These are phyloP conservation scores for Plasmodium knowlesi DNA, from an alignment of 169 alveolate species.

Conservation along the genomic window DNA sequence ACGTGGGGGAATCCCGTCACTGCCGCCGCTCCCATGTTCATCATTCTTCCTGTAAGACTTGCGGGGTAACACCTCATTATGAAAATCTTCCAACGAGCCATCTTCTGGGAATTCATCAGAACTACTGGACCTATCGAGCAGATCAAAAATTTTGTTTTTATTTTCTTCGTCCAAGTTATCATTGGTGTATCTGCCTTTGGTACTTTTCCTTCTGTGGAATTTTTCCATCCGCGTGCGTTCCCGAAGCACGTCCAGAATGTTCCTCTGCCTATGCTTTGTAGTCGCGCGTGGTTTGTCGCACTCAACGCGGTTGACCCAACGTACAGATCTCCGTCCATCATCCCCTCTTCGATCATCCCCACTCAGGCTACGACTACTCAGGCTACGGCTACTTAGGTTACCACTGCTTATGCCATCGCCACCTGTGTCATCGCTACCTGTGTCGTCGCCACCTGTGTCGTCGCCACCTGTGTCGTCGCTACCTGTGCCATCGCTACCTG, in stretches of 20 bases:
- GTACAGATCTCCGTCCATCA: not conserved
- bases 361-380: not conserved
- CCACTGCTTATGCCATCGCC: not conserved
- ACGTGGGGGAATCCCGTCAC: not conserved
- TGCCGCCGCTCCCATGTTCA: not conserved
- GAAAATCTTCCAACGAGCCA: not conserved
- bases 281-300: not conserved
- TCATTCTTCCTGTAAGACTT: constrained; percentile 25
- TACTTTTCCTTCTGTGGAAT: constrained; percentile 22
- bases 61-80: constrained; percentile 4
- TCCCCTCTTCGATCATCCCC: not conserved
- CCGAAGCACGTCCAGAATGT: constrained; percentile 22
- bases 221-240: constrained; percentile 8
- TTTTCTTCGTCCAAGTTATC: constrained; percentile 8
- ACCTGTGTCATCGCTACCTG: not conserved
- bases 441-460: not conserved
- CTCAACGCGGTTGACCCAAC: not conserved
- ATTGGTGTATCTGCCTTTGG: constrained; percentile 29
- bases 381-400: not conserved
- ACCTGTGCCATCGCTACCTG: not conserved
- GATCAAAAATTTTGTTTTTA: constrained; percentile 22
- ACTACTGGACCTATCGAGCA: not conserved
- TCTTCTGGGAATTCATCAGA: not conserved
- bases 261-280: not conserved
- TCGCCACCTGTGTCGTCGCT: not conserved